Evolutionary conservation across 257 asterid species (phyloP), one percentile per base, ranked within the genome.

Genomic region (Lantana camara): DNA sequence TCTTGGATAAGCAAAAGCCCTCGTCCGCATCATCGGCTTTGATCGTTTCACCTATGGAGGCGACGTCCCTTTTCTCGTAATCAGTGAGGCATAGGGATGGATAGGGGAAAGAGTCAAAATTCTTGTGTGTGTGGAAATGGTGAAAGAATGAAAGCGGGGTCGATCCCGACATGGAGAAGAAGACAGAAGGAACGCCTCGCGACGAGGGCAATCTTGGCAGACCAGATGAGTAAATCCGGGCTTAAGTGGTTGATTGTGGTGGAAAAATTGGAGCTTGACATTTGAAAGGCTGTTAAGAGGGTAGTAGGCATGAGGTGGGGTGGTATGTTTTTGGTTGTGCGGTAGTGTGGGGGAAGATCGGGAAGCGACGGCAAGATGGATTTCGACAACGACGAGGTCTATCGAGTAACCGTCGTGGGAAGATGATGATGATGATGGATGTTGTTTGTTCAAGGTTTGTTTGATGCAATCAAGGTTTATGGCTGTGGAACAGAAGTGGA

Each of bases 281-380:
- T 54, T 16, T 60, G 74, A 48, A 79, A 79, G 58, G 75, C 64
- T 38, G 60, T 16, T 32, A 72, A n/a, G 4, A 75, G 76, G 17
- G 74, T 60, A n/a, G n/a, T n/a, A 29, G 72, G 63, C 52, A 79
- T 47, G 42, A 72, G 77, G 7, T 72, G 32, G 17, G 75, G 70
- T 1, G 85, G 77, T 16, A 79, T 59, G 48, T 72, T 75, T 3
- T 69, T 79, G 46, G 85, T 79, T 14, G 85, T 79, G 73, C 75
- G 85, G 58, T 60, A 60, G 38, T 68, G 76, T 7, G 80, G 69
- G 2, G 78, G 80, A 27, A 74, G 80, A 1, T 67, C 78, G n/a
- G 29, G 57, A 9, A n/a, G n/a, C 10, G 77, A 42, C 16, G 79
- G 74, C 17, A 77, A n/a, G 45, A 42, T 46, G 73, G 48, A 73